phyloP scores from a whole-genome alignment of 148 eudicot genomes.

The Amaranthus cruentus region DNA sequence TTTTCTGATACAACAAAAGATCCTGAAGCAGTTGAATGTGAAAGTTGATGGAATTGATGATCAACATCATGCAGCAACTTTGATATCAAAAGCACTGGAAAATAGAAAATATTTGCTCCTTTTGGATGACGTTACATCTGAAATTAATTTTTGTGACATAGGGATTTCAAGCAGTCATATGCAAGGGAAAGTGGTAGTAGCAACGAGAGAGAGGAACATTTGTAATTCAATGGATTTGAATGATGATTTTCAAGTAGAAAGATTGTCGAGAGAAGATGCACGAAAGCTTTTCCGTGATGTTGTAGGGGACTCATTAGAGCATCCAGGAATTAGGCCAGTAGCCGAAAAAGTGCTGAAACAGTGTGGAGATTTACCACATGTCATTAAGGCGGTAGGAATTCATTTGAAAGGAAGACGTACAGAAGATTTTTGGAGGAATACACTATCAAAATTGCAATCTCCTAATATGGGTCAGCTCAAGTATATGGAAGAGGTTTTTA shows the following conservation, averaged over 20 bases:
- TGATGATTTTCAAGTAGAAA: slow-evolving; percentile 22
- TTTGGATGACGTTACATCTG: slow-evolving; percentile 23
- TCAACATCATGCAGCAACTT: background rate
- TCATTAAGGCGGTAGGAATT: slow-evolving; percentile 21
- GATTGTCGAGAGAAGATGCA: slow-evolving; percentile 24
- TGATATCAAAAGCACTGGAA: slow-evolving; percentile 19
- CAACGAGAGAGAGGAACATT: slow-evolving; percentile 11
- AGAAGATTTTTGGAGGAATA: slow-evolving; percentile 21
- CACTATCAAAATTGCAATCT: slow-evolving; percentile 16
- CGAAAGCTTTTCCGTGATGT: slow-evolving; percentile 17
- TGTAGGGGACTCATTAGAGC: slow-evolving; percentile 21
- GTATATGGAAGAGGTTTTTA: slow-evolving; percentile 14
- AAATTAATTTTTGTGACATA: slow-evolving; percentile 13
- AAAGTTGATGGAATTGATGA: background rate
- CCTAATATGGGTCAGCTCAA: slow-evolving; percentile 15
- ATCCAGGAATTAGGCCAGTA: slow-evolving; percentile 14
- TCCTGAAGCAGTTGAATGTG: slow-evolving; percentile 19
- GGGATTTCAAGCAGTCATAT: slow-evolving; percentile 21
- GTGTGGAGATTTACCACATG: slow-evolving; percentile 27
- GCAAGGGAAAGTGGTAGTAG: slow-evolving; percentile 29
- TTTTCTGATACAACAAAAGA: slow-evolving; percentile 13
- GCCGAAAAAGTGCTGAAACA: slow-evolving; percentile 25
- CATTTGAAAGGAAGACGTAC: slow-evolving; percentile 11
- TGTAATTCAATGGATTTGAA: slow-evolving; percentile 19
- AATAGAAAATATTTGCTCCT: slow-evolving; percentile 27